These are phyloP conservation scores for Aquilaria sinensis DNA, from an alignment of 345 rosid genomes.

Conservation along the genomic window DNA sequence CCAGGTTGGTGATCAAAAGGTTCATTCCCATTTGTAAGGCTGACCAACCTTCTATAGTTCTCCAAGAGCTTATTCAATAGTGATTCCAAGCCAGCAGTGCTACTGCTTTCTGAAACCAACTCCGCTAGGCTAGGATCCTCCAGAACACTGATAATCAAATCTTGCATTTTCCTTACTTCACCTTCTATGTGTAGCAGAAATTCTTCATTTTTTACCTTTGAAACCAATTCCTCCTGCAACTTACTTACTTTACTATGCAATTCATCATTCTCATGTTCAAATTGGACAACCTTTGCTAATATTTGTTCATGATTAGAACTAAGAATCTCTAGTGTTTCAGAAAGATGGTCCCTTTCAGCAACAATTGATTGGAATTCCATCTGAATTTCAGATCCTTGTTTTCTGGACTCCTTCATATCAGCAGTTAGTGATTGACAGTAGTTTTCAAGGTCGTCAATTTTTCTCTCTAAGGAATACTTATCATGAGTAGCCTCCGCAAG, in stretches of 20 bases:
- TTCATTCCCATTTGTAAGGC: slow-evolving; percentile 23
- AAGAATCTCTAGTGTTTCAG: slow-evolving; percentile 53
- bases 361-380: slow-evolving; percentile 42
- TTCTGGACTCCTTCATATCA: slow-evolving; percentile 57
- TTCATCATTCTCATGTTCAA: slow-evolving; percentile 54
- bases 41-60: slow-evolving; percentile 31
- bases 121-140: slow-evolving; percentile 43
- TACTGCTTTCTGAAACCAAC: slow-evolving; percentile 31
- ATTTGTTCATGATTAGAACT: slow-evolving; percentile 38
- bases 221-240: slow-evolving; percentile 49
- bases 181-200: slow-evolving; percentile 35
- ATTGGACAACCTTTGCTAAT: slow-evolving; percentile 31
- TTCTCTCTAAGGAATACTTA: slow-evolving; percentile 55
- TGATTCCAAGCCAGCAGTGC: slow-evolving; percentile 52
- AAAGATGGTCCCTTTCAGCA: slow-evolving; percentile 44
- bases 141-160: slow-evolving; percentile 51
- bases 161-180: slow-evolving; percentile 47
- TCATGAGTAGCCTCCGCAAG: slow-evolving; percentile 58
- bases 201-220: slow-evolving; percentile 43
- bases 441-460: slow-evolving; percentile 54
- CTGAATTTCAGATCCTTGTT: slow-evolving; percentile 45
- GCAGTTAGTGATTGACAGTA: slow-evolving; percentile 50
- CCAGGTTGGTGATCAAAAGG: slow-evolving; percentile 19
- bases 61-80: slow-evolving; percentile 66
- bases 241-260: slow-evolving; percentile 40